Evolutionary conservation across 192 early-diverging fungal species (phyloP).

Genomic region (Mortierella hygrophila): DNA sequence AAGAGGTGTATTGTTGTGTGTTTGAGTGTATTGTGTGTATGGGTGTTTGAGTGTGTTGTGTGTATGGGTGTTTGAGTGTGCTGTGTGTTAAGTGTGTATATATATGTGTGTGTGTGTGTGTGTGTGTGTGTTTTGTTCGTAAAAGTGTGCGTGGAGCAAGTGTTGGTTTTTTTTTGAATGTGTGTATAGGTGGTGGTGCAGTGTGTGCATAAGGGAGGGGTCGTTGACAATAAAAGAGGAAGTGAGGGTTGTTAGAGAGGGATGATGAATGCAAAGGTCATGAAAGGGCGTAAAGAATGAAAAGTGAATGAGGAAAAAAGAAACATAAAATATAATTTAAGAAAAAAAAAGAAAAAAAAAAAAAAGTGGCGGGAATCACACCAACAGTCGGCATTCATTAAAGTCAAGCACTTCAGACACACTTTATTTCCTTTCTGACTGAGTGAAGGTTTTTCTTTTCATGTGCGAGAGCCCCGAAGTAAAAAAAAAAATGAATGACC

Average conservation of each 20-base stretch:
- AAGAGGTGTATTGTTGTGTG: background rate
- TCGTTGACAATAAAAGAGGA: background rate
- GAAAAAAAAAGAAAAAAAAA: background rate
- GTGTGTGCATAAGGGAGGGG: background rate
- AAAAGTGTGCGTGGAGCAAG: background rate
- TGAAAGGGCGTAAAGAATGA: background rate
- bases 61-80: background rate
- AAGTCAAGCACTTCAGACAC: background rate
- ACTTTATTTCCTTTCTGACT: background rate
- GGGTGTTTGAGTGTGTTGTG: background rate
- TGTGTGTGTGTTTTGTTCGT: background rate
- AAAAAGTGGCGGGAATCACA: slow-evolving; percentile 16
- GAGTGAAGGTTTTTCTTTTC: background rate
- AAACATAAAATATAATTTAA: background rate
- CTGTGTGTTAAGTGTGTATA: background rate
- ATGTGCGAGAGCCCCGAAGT: background rate
- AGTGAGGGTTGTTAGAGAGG: background rate
- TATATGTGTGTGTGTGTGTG: background rate
- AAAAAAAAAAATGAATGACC: background rate
- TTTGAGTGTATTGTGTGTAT: background rate
- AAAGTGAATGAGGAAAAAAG: slow-evolving; percentile 8
- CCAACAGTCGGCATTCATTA: background rate
- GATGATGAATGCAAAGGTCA: background rate
- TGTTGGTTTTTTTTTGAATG: background rate
- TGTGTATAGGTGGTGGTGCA: background rate